phyloP scores from a whole-genome alignment of 2,329 filamentous ascomycete species.

The Hypoxylon sp. region DNA sequence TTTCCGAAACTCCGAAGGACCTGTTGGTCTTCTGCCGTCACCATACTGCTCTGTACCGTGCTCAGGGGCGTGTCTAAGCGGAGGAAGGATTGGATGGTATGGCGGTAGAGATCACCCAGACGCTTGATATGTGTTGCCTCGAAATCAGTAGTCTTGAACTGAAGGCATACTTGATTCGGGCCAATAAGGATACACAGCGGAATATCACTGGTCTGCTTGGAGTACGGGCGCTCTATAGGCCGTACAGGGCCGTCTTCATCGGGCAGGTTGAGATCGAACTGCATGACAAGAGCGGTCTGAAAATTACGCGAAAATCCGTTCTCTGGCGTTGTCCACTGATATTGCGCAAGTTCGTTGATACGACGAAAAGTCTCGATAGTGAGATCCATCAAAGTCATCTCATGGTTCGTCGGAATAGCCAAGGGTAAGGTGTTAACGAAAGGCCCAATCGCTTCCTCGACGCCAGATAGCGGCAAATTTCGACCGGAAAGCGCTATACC shows the following conservation, averaged over 20 bases:
- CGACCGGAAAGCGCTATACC: neutral
- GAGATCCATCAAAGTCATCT: neutral
- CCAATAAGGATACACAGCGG: neutral
- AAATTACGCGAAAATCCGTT: constrained; percentile 2
- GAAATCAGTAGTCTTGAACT: neutral
- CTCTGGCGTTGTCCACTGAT: constrained; percentile 3
- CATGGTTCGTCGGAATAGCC: neutral
- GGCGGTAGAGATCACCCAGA: neutral
- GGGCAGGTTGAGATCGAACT: neutral
- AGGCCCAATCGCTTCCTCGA: neutral
- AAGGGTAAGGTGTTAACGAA: neutral
- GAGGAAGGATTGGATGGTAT: neutral
- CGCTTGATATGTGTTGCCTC: neutral
- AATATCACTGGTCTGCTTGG: neutral
- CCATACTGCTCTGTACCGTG: neutral
- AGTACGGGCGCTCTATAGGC: too few species aligned
- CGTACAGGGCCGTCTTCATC: too few species aligned
- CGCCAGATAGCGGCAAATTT: neutral
- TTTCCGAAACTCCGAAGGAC: neutral
- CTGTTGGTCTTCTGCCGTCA: neutral
- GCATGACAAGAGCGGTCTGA: neutral
- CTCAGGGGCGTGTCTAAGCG: neutral
- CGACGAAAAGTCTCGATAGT: neutral
- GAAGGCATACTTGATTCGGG: neutral
- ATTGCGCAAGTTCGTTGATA: neutral